A percentile compares a stretch with the other conserved stretches of the same genome.
Conservation (phyloP, 306 rosid genomes). For the Pyrus pyrifolia region DNA sequence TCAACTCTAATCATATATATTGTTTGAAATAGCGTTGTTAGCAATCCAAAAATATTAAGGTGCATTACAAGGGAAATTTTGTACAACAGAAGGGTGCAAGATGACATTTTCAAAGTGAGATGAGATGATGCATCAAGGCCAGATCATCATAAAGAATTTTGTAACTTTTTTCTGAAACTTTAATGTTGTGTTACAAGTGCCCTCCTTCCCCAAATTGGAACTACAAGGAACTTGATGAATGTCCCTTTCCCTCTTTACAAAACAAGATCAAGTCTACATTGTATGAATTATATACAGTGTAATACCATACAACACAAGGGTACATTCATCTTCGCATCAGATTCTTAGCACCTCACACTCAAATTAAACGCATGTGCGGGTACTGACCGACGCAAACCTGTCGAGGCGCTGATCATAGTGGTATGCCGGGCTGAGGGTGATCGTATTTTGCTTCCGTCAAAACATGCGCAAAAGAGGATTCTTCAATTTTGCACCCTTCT, state of each 20-base stretch:
- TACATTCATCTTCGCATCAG: constrained; percentile 24
- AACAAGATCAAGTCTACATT: constrained; percentile 44
- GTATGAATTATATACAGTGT: constrained; percentile 58
- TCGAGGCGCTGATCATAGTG: constrained; percentile 15
- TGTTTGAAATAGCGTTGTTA: background rate
- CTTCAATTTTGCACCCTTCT: constrained; percentile 25
- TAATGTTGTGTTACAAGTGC: constrained; percentile 21
- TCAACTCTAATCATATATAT: background rate
- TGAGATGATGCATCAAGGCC: background rate
- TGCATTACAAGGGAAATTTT: too few relatives aligned
- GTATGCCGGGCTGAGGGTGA: background rate
- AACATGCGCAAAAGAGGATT: constrained; percentile 6
- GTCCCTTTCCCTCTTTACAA: constrained; percentile 45
- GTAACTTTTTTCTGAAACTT: constrained; percentile 9
- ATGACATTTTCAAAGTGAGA: background rate
- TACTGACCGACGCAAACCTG: constrained; percentile 11
- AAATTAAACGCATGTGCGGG: constrained; percentile 18
- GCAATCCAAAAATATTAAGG: too few relatives aligned
- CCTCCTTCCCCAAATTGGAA: constrained; percentile 26
- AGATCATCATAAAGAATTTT: background rate
- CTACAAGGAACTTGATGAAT: constrained; percentile 17
- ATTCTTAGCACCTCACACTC: constrained; percentile 26
- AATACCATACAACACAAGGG: constrained; percentile 31
- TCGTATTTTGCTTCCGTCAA: constrained; percentile 10
- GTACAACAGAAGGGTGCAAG: background rate